Evolutionary conservation across 192 early-diverging fungal species (phyloP), one percentile per base, ranked within the genome.

Genomic region (Gigaspora rosea): DNA sequence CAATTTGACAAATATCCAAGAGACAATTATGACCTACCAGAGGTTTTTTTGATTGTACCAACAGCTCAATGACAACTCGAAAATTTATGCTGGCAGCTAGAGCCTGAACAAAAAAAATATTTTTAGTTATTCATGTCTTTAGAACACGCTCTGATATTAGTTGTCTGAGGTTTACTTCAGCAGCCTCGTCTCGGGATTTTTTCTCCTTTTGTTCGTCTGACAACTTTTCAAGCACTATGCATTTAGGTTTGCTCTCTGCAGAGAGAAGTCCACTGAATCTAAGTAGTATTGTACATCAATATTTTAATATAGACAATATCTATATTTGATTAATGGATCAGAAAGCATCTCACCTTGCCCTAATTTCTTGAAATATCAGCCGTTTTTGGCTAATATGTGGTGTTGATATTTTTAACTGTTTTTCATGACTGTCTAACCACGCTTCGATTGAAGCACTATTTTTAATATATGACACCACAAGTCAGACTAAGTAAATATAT

Each of bases 11-110:
- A n/a, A 97, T 63, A 82, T 98, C 96, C 47, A 95, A 87, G 33
- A 92, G 86, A 82, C 93, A 90, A 82, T 98, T 98, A 80, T 98
- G 97, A 32, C 94, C 94, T 36, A 96, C 83, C 2, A 98, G 79
- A 2, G 95, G 95, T 66, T 92, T 92, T 51, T 89, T 86, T 1
- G 92, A 81, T 33, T 86, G 81, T 27, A 87, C 82, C 32, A 96
- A 87, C 49, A 88, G 62, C n/a, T 98, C 95, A 58, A 98, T 90
- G 8, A 98, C 85, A 10, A 76, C 85, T 22, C 94, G 87, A 75
- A 98, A 94, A 77, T 88, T 89, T 33, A 87, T 27, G 16, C 46
- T 56, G 27, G 65, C 27, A 67, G 64, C 50, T 32, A 52, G 2
- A 54, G 62, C 72, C 72, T 67, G 15, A 10, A 18, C 16, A 58